Base-by-base conservation (phyloP, 495 filamentous ascomycete genomes). In the Emericellopsis terricola region DNA sequence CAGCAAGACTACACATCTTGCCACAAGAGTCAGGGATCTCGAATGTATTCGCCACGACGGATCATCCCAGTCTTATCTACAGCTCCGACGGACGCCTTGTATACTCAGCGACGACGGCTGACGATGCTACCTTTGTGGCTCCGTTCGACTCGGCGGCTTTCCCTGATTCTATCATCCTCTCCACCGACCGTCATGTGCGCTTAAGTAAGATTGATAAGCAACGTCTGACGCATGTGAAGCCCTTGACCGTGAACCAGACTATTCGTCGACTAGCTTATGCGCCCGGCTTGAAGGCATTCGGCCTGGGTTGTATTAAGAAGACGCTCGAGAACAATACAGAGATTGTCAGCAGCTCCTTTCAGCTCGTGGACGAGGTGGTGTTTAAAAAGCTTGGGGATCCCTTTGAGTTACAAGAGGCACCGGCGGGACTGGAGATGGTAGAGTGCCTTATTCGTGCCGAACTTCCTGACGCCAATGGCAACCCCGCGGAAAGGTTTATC, bases 51-150 rank as follows among this genome's bases (percentile, higher is more conserved):
- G 82, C 86, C 1, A 87, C 80, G 0, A 94, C 83, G 43, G 89
- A 96, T 41, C 81, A 94, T 45, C 81, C 89, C 11, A 92, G 79
- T 42, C 51, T 99, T 31, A 91, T 96, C 33, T 94, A 96, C 43
- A 78, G 76, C 13, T 73, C 76, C 4, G 83, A 96, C 46, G 82
- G 78, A 1, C 69, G 86, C 8, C 76, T 94, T 18, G 74, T 93
- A 5, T 99, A 89, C 61, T 92, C 84, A 13, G 83, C 91, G 1
- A 78, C 94, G n/a, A 96, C 92, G 33, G 84, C 85, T 2, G 81
- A 93, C 43, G 73, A 82, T 31, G 78, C 84, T 4, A 71, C 72
- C 4, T 74, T 71, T 24, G 66, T 96, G 18, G 89, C 81, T 43
- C 64, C 80, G 5, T 86, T 99, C 41, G 69, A 96, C 51, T 53